phyloP scores from a whole-genome alignment of 768 basidiomycete genomes.

The Megacollybia marginata region DNA sequence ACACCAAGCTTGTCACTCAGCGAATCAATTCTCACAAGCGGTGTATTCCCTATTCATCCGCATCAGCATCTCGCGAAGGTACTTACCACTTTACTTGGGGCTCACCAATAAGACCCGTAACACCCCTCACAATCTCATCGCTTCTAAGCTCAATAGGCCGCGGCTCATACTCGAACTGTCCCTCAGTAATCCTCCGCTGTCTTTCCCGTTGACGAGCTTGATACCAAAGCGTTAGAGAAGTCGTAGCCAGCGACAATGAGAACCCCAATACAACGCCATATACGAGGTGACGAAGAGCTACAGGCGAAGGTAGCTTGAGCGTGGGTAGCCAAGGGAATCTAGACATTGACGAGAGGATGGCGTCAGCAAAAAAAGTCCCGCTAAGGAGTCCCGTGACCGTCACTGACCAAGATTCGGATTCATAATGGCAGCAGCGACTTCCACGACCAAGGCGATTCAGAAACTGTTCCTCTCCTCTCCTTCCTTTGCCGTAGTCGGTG shows the following conservation, averaged over 20 bases:
- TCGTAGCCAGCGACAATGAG: constrained; percentile 66
- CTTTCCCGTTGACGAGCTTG: constrained; percentile 42
- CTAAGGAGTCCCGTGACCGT: too few species aligned
- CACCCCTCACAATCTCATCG: constrained; percentile 74
- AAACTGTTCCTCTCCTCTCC: constrained; percentile 59
- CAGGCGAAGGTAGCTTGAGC: constrained; percentile 5
- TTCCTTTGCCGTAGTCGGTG: constrained; percentile 73
- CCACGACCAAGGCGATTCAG: constrained; percentile 22
- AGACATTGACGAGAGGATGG: too few species aligned
- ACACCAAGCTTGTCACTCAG: constrained; percentile 87
- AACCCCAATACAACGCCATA: constrained; percentile 67
- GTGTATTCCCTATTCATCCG: constrained; percentile 75
- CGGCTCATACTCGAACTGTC: constrained; percentile 23
- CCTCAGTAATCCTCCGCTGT: constrained; percentile 7
- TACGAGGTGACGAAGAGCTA: constrained; percentile 25
- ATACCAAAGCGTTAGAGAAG: constrained; percentile 50
- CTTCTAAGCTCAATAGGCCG: constrained; percentile 67
- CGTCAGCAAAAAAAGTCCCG: too few species aligned
- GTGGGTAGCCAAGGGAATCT: too few species aligned
- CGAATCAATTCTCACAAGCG: constrained; percentile 85
- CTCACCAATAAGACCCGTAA: constrained; percentile 81
- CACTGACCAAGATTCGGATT: too few species aligned
- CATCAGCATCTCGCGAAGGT: background rate
- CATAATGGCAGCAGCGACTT: background rate
- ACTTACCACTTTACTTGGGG: background rate